These are phyloP conservation scores for Pseudocercospora cruenta DNA, from an alignment of 2,329 filamentous ascomycete species.

Conservation along the genomic window DNA sequence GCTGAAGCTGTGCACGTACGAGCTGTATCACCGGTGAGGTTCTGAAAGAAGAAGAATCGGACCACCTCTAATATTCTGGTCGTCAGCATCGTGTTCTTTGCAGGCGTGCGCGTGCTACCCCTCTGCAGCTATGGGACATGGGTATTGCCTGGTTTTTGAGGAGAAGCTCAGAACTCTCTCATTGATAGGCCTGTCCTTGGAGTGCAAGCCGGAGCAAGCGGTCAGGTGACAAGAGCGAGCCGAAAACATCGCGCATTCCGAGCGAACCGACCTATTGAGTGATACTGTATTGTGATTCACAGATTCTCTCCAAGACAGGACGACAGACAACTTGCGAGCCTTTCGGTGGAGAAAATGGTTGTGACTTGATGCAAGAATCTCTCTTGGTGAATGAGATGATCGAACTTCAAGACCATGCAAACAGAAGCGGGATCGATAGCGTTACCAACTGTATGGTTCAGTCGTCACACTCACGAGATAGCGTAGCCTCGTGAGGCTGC, in stretches of 20 bases:
- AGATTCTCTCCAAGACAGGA: not conserved
- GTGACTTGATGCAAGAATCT: not conserved
- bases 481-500: constrained; percentile 3
- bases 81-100: not conserved
- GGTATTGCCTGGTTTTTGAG: not conserved
- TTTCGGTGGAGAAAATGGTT: not conserved
- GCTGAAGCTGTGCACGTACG: not conserved
- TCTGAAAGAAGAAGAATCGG: not conserved
- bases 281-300: not conserved
- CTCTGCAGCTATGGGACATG: constrained; percentile 3
- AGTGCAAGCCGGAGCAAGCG: not conserved
- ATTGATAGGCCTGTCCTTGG: constrained; percentile 1
- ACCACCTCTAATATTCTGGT: not conserved
- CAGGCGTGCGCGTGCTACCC: constrained; percentile 3
- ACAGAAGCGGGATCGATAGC: not conserved
- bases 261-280: not conserved
- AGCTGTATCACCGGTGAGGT: not conserved
- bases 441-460: not conserved
- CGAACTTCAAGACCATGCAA: not conserved
- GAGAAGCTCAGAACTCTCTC: constrained; percentile 7
- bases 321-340: not conserved
- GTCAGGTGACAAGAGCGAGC: not conserved
- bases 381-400: not conserved
- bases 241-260: not conserved
- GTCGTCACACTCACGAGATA: not conserved